Evolutionary conservation across 2,329 filamentous ascomycete species (phyloP).

Genomic region (Fusarium papillatum): DNA sequence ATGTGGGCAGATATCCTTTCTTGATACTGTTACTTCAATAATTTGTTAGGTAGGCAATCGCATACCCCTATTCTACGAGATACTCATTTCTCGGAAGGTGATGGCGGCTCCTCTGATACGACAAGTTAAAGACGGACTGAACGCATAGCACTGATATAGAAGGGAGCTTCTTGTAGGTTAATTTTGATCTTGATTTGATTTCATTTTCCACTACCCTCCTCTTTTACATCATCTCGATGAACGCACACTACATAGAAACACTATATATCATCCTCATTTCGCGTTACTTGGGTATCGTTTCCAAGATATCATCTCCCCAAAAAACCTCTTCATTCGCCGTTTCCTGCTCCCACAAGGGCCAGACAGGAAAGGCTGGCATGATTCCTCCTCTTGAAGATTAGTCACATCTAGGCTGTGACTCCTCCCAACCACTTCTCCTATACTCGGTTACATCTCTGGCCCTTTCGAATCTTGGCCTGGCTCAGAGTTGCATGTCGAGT

Average conservation of each 20-base stretch:
- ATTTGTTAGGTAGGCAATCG: background rate
- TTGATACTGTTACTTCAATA: background rate
- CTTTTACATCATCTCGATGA: background rate
- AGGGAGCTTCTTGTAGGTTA: background rate
- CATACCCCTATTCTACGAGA: background rate
- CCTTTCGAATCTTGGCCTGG: background rate
- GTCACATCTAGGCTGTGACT: background rate
- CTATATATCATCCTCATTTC: constrained; percentile 13
- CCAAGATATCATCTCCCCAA: background rate
- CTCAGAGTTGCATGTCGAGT: background rate
- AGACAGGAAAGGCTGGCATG: background rate
- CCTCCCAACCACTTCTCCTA: background rate
- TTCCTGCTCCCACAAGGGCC: background rate
- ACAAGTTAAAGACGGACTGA: background rate
- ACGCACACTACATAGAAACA: constrained; percentile 4
- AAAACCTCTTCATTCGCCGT: background rate
- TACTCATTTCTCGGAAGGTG: background rate
- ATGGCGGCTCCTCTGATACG: background rate
- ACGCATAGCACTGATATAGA: background rate
- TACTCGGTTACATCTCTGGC: background rate
- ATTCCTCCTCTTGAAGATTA: background rate
- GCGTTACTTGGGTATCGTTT: constrained; percentile 23
- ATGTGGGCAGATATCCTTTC: background rate
- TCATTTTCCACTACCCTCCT: background rate
- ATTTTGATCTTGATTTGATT: background rate